These are phyloP conservation scores for Boletus edulis DNA, from an alignment of 768 basidiomycete genomes.

Conservation along the genomic window DNA sequence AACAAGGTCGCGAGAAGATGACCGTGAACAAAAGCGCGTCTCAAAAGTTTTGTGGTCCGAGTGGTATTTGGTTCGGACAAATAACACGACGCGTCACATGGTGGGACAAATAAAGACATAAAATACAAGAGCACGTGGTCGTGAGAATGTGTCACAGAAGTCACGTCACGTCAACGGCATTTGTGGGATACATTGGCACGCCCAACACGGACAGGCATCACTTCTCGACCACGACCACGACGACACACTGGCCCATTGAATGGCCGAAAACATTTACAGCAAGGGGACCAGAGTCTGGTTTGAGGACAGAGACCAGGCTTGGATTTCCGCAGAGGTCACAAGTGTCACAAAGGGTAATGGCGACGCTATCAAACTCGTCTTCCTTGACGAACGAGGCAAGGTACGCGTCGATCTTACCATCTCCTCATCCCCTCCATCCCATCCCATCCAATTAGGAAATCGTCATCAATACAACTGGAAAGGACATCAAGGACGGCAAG, in stretches of 20 bases:
- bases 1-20: conserved; percentile 4
- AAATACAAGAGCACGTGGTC: conserved; percentile 13
- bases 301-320: conserved; percentile 90
- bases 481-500: conserved; percentile 77
- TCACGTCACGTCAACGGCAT: conserved; percentile 23
- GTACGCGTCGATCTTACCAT: conserved; percentile 39
- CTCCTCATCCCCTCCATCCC: background rate
- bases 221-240: conserved; percentile 22
- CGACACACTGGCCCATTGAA: conserved; percentile 49
- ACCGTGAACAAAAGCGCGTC: background rate
- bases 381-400: conserved; percentile 91
- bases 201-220: background rate
- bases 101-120: no score
- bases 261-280: conserved; percentile 92
- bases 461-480: conserved; percentile 71
- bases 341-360: conserved; percentile 60
- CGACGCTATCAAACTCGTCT: conserved; percentile 79
- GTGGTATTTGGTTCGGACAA: conserved; percentile 24
- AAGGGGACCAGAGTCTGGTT: conserved; percentile 92
- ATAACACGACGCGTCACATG: conserved; percentile 1
- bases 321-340: conserved; percentile 87
- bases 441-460: conserved; percentile 55
- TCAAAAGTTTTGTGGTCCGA: conserved; percentile 3
- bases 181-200: background rate
- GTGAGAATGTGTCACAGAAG: conserved; percentile 20